phyloP scores from a whole-genome alignment of 148 eudicot species.

The Gaultheria prostrata region DNA sequence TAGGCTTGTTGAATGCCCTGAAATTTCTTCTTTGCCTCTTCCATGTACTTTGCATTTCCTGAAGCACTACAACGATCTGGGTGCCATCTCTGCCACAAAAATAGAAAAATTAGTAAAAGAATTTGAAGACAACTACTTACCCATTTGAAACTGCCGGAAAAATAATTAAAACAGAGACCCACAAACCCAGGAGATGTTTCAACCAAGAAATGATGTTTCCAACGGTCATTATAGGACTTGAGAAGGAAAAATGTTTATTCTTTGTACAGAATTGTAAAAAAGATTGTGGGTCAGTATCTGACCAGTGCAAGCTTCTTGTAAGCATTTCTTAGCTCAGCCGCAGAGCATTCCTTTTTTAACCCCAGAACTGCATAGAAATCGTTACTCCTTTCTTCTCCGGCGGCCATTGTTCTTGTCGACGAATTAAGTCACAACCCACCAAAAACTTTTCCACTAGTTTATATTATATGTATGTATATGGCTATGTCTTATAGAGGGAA shows the following conservation, averaged over 20 bases:
- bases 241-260: background rate
- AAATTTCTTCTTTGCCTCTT: constrained; percentile 72
- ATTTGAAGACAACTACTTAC: background rate
- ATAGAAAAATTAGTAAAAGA: background rate
- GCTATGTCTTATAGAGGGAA: background rate
- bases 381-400: constrained; percentile 30
- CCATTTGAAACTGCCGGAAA: background rate
- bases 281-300: background rate
- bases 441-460: background rate
- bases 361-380: constrained; percentile 81
- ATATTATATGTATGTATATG: background rate
- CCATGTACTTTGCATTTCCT: constrained; percentile 48
- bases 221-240: background rate
- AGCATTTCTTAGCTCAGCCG: constrained; percentile 67
- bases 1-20: constrained; percentile 78
- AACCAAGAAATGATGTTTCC: background rate
- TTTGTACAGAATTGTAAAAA: background rate
- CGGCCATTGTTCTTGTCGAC: constrained; percentile 29
- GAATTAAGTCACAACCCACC: constrained; percentile 6
- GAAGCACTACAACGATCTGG: constrained; percentile 82
- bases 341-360: constrained; percentile 68
- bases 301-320: constrained; percentile 93
- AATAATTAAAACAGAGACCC: background rate
- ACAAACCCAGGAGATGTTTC: background rate
- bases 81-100: constrained; percentile 68